A percentile compares a stretch with the other conserved stretches of the same genome.
Conservation (phyloP, 768 basidiomycete genomes). For the Multifurca ochricompacta region DNA sequence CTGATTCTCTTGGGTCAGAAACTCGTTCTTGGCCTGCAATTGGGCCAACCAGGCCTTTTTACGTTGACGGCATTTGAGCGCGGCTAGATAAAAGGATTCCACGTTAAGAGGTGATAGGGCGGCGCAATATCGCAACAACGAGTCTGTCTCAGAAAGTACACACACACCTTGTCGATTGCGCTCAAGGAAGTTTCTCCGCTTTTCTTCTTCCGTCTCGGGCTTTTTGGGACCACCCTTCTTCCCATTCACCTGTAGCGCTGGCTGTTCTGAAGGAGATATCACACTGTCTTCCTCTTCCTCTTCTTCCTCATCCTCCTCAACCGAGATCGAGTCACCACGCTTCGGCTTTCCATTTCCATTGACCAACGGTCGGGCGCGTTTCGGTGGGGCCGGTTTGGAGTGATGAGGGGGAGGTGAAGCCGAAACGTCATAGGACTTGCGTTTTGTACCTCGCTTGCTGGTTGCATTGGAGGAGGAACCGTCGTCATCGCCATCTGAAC, state of each 20-base stretch:
- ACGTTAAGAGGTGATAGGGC: constrained; percentile 8
- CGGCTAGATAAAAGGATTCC: constrained; percentile 52
- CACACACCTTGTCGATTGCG: constrained; percentile 89
- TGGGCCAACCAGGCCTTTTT: constrained; percentile 97
- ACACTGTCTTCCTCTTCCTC: constrained; percentile 31
- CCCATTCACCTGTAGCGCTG: constrained; percentile 3
- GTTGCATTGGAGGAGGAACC: constrained; percentile 22
- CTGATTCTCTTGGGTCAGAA: constrained; percentile 89
- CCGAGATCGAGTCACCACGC: constrained; percentile 24
- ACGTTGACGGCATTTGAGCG: constrained; percentile 96
- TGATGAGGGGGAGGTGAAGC: constrained; percentile 23
- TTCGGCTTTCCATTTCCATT: constrained; percentile 22
- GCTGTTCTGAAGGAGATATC: constrained; percentile 20
- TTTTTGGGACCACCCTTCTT: constrained; percentile 45
- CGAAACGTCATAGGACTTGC: constrained; percentile 52
- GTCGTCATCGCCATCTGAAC: constrained; percentile 26
- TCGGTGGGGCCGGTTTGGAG: constrained; percentile 21
- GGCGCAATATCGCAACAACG: constrained; percentile 8
- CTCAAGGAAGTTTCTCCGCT: constrained; percentile 93
- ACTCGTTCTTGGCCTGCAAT: constrained; percentile 91
- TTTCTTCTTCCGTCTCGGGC: constrained; percentile 97
- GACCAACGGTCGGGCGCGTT: constrained; percentile 32
- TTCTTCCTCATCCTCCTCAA: constrained; percentile 28
- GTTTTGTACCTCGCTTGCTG: constrained; percentile 57
- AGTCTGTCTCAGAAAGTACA: too few relatives aligned